Conservation (phyloP, 768 basidiomycete genomes). For the Suillus brevipes region DNA sequence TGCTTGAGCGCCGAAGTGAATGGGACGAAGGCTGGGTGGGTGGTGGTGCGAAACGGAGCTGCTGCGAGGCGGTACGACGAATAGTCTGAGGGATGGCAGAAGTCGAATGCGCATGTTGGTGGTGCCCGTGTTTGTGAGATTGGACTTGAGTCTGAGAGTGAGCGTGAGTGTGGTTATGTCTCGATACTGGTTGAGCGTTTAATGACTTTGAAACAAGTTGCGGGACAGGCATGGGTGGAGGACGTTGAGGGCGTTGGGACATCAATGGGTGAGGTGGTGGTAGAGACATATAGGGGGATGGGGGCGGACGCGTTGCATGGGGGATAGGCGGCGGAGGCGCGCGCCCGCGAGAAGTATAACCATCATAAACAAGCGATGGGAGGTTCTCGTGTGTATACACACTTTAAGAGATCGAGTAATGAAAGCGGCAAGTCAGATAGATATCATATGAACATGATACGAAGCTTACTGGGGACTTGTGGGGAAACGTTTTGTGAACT, state of each 20-base stretch:
- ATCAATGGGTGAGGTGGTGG: neutral
- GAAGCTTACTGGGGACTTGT: conserved; percentile 30
- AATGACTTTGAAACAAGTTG: conserved; percentile 13
- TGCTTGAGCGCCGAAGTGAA: neutral
- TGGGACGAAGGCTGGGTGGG: neutral
- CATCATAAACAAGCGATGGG: neutral
- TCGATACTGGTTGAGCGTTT: conserved; percentile 8
- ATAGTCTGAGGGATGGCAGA: conserved; percentile 15
- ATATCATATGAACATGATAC: conserved; percentile 5
- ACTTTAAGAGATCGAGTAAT: conserved; percentile 12
- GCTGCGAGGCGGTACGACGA: conserved; percentile 14
- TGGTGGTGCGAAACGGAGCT: conserved; percentile 5
- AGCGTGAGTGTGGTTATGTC: conserved; percentile 9
- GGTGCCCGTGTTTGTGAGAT: conserved; percentile 16
- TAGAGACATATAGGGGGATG: conserved; percentile 1
- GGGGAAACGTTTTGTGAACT: neutral
- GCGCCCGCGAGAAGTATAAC: neutral
- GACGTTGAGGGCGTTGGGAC: neutral
- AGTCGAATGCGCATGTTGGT: conserved; percentile 30
- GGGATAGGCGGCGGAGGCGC: neutral
- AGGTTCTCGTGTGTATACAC: conserved; percentile 27
- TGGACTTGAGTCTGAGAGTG: conserved; percentile 4
- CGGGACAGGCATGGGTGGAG: conserved; percentile 8
- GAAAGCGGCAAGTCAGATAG: conserved; percentile 14
- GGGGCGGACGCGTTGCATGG: conserved; percentile 19